Base-by-base conservation (phyloP, 164 flowering plant species). In the Vitis vinifera region DNA sequence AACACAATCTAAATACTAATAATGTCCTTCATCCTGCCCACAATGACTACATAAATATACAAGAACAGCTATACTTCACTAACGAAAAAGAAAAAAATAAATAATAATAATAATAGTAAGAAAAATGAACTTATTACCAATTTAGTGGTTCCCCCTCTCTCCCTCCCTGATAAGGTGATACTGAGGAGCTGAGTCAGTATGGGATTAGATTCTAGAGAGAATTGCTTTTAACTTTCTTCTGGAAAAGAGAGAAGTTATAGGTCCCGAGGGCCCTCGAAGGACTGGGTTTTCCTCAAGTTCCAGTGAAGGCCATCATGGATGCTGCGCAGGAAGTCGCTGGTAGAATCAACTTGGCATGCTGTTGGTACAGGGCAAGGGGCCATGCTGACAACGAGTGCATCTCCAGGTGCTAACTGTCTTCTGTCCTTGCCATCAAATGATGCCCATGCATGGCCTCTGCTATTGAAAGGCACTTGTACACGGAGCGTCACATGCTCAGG, bases 301-400 rank as follows among this genome's bases (percentile, higher is more conserved):
- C 99, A 92, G 68, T 95, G 97, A 57, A 95, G 97, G 57, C 96
- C 98, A 2, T 95, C 98, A 48, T 91, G 99, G 66, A 95, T 91
- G 87, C 98, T 95, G 63, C 78, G 91, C 70, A 95, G 55, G 79
- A 95, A 95, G 75, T 95, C 98, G 57, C 71, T 76, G 59, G 98
- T 93, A 14, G 97, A 91, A 75, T 93, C 98, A n/a, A 69, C 87
- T 64, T 80, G 91, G 61, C 99, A 95, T 8, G 96, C 98, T 1
- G 98, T 95, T 14, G 99, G 97, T n/a, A 94, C 99, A 55, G 99
- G 98, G 97, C 99, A 94, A 10, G 89, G 87, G 9, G 99, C 97
- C 89, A 94, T 94, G 83, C 97, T 90, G 80, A 91, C 87, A 2
- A 94, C 85, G 10, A 92, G 93, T 15, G 98, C 98, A 76, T 94